Evolutionary conservation across 1,284 basidiomycete species (phyloP).

Genomic region (Vanrija humicola): DNA sequence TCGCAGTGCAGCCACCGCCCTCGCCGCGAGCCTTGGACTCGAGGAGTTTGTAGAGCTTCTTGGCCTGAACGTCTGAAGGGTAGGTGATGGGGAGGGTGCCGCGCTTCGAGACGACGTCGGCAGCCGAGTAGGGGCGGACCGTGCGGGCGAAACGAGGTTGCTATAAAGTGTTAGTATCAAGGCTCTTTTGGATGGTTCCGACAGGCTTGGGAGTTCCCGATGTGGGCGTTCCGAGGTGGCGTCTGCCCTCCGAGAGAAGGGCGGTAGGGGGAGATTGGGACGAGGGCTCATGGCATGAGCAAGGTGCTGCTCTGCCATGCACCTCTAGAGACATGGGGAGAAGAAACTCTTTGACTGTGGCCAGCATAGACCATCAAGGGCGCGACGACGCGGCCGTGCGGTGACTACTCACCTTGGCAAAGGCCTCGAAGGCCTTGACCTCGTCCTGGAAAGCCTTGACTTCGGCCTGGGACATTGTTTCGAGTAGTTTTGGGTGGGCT

Average conservation of each 20-base stretch:
- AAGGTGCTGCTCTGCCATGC: no score
- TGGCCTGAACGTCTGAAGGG: conserved; percentile 76
- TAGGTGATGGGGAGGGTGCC: conserved; percentile 83
- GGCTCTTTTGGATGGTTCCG: no score
- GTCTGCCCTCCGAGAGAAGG: no score
- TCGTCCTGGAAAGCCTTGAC: conserved; percentile 66
- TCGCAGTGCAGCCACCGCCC: conserved; percentile 45
- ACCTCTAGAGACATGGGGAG: no score
- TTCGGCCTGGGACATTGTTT: conserved; percentile 17
- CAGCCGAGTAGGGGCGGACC: conserved; percentile 85
- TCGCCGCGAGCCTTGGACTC: conserved; percentile 49
- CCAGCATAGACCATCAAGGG: background rate
- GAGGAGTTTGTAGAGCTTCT: conserved; percentile 72
- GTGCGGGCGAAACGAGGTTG: conserved; percentile 78
- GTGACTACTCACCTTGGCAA: conserved; percentile 73
- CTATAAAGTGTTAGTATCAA: conserved; percentile 49
- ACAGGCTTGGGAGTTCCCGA: no score
- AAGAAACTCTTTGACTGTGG: no score
- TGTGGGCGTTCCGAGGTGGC: no score
- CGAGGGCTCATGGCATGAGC: no score
- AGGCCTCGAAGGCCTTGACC: conserved; percentile 77
- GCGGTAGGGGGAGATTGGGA: no score
- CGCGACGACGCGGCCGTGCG: background rate
- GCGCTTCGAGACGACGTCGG: conserved; percentile 88
- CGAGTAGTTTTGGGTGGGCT: background rate